Conservation (phyloP, 2,329 filamentous ascomycete genomes). For the Aureobasidium mangrovei region DNA sequence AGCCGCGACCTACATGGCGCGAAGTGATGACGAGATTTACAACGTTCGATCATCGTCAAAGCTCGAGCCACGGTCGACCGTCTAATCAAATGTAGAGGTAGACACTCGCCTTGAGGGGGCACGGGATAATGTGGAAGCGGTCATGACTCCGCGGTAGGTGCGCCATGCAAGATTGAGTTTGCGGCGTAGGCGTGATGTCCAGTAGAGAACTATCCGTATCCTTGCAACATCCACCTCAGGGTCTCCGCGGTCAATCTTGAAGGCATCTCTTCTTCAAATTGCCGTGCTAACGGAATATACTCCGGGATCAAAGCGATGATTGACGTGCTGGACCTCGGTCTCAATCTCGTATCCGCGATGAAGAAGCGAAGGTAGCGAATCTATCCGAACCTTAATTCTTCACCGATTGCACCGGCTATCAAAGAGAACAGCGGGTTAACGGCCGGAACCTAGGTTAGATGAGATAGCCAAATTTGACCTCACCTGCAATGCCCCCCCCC, state of each 20-base stretch:
- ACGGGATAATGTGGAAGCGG: not conserved
- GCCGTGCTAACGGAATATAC: too few relatives aligned
- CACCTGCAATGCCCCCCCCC: not conserved
- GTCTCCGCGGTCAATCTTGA: not conserved
- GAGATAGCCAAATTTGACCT: constrained; percentile 6
- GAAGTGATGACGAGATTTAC: constrained; percentile 3
- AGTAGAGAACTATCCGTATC: not conserved
- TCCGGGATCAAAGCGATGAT: too few relatives aligned
- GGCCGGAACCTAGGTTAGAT: constrained; percentile 7
- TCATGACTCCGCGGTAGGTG: not conserved
- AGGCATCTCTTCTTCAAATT: too few relatives aligned
- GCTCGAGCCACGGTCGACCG: not conserved
- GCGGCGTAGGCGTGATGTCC: constrained; percentile 5
- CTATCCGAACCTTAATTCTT: not conserved
- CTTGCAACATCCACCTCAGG: not conserved
- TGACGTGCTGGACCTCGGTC: not conserved
- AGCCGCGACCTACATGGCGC: not conserved
- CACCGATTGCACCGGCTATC: not conserved
- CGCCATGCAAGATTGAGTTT: constrained; percentile 12
- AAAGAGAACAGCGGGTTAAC: not conserved
- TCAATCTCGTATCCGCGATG: not conserved
- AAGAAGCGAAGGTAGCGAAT: not conserved
- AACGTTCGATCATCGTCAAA: not conserved
- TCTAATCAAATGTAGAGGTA: not conserved
- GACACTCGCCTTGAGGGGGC: not conserved